Evolutionary conservation across 2,329 filamentous ascomycete genomes (phyloP), one percentile per base, ranked within the genome.

Genomic region (Sphaerostilbella broomeana): DNA sequence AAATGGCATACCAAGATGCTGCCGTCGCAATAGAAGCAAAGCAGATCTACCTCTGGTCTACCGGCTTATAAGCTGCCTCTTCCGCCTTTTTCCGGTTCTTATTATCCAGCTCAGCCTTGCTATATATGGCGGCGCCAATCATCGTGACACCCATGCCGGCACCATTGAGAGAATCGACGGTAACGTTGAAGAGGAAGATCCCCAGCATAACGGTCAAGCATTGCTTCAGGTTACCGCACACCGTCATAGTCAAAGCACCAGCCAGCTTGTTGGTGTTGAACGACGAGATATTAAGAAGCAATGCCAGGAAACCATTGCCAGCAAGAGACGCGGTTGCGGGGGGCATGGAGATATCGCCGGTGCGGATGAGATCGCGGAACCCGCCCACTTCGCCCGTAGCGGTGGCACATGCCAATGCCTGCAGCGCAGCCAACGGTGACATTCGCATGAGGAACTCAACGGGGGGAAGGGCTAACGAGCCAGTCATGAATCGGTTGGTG

Each of bases 401-500:
- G 38, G 63, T 60, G 15, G 73, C 70, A 56, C 69, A 76, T 28
- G 68, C 51, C 30, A 77, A 49, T 12, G 73, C 72, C 56, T 79
- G 75, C 25, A 70, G 50, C 26, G 69, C 73, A 9, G 77, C 77
- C 7, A 81, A 65, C 2, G 76, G 77, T 10, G 73, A 77, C 72
- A 80, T 75, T 55, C 75, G 70, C 51, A 76, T 65, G n/a, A 80
- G 68, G 13, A 79, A 67, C 52, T 81, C 77, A 45, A 79, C 64
- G 2, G 75, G 69, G 1, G 73, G 70, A 4, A 80, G 68, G 15
- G 69, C 67, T 19, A 80, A 65, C 4, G 68, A 66, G 21, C 75
- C 76, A 7, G 77, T 81, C 73, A 80, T 78, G 51, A 81, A 69
- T 51, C 73, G 70, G 59, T 81, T 81, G 24, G 77, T 79, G 20